Conservation (phyloP, 2,329 filamentous ascomycete genomes). For the Exophiala sp. region DNA sequence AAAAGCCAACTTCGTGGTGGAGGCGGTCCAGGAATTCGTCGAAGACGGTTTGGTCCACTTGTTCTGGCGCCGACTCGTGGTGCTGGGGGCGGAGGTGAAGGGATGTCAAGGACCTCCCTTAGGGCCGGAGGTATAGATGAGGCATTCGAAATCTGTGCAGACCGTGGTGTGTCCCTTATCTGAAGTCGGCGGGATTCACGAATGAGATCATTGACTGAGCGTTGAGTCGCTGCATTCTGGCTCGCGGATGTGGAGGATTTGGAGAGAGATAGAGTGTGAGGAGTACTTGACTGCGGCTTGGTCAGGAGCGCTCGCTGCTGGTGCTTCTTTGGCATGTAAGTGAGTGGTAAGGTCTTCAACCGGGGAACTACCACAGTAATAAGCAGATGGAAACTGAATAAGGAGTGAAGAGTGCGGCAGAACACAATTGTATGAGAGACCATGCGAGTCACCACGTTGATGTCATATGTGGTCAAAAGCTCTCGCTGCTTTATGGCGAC, state of each 20-base stretch:
- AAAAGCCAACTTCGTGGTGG: conserved; percentile 43
- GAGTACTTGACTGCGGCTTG: conserved; percentile 39
- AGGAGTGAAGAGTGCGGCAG: too few species aligned
- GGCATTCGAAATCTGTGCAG: conserved; percentile 25
- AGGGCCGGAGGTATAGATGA: conserved; percentile 43
- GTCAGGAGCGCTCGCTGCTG: conserved; percentile 33
- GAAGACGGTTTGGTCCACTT: conserved; percentile 33
- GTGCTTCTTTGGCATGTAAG: conserved; percentile 45
- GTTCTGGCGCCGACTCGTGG: conserved; percentile 36
- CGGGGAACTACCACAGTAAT: too few species aligned
- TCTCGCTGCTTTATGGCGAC: not conserved
- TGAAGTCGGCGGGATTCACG: conserved; percentile 43
- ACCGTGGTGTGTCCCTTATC: conserved; percentile 24
- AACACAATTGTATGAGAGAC: too few species aligned
- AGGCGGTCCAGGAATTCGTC: conserved; percentile 42
- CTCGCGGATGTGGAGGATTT: conserved; percentile 26
- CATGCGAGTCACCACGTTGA: too few species aligned
- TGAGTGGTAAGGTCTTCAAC: not conserved
- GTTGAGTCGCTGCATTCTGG: conserved; percentile 27
- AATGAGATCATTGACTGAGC: conserved; percentile 45
- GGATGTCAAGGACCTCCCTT: conserved; percentile 41
- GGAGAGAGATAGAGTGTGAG: conserved; percentile 37
- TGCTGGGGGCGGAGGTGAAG: conserved; percentile 38
- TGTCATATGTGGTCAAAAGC: not conserved
- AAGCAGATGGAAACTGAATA: too few species aligned